phyloP scores from a whole-genome alignment of 768 basidiomycete genomes.

The Omphalotus guepiniiformis region DNA sequence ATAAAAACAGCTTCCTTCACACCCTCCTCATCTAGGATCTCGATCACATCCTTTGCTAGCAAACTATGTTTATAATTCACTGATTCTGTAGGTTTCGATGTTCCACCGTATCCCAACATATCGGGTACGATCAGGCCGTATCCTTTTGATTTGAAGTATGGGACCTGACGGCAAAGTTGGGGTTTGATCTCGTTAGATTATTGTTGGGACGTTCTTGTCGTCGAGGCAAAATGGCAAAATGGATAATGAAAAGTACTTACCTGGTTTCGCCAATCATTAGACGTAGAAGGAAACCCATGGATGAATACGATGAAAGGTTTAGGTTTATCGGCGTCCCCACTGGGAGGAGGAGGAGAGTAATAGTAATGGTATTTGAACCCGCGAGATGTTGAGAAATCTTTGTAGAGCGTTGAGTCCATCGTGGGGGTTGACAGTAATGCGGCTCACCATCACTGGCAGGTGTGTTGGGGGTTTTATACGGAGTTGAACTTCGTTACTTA shows the following conservation, averaged over 20 bases:
- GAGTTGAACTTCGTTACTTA: no score
- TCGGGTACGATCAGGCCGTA: slow-evolving; percentile 44
- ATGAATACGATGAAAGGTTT: slow-evolving; percentile 38
- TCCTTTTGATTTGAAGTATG: slow-evolving; percentile 33
- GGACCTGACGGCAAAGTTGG: slow-evolving; percentile 10
- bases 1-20: slow-evolving; percentile 28
- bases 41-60: slow-evolving; percentile 29
- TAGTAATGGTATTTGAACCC: slow-evolving; percentile 20
- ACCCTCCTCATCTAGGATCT: slow-evolving; percentile 33
- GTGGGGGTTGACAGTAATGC: no score
- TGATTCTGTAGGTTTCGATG: slow-evolving; percentile 20
- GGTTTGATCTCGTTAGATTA: no score
- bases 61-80: slow-evolving; percentile 22
- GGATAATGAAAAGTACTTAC: slow-evolving; percentile 11
- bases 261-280: slow-evolving; percentile 39
- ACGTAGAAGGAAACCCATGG: slow-evolving; percentile 42
- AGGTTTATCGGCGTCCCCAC: no score
- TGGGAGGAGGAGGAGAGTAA: slow-evolving; percentile 8
- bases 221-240: not conserved
- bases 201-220: not conserved
- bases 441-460: no score
- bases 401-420: slow-evolving; percentile 17
- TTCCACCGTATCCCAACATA: slow-evolving; percentile 41
- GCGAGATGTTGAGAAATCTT: slow-evolving; percentile 13
- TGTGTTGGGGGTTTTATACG: no score